phyloP scores from a whole-genome alignment of 2,329 filamentous ascomycete species.

The Stemphylium lycopersici region DNA sequence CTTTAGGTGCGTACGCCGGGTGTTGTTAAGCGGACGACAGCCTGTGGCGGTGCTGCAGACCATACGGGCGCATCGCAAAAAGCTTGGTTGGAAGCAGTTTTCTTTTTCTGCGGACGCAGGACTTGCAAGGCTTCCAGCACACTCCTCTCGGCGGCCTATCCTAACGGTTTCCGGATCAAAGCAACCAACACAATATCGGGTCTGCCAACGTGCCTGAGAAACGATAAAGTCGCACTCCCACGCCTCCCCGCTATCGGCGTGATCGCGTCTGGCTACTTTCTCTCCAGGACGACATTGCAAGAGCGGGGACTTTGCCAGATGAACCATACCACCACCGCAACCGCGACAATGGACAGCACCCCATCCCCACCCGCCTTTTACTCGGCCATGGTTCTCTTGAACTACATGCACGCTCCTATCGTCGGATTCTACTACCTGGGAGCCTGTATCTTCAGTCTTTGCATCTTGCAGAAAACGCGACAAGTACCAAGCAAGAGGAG shows the following conservation, averaged over 20 bases:
- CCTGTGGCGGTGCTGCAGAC: constrained; percentile 23
- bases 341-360: constrained; percentile 18
- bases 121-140: constrained; percentile 7
- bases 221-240: constrained; percentile 2
- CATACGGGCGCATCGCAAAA: constrained; percentile 3
- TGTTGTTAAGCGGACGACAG: constrained; percentile 10
- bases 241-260: background rate
- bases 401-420: constrained; percentile 43
- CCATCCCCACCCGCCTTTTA: constrained; percentile 16
- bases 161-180: background rate
- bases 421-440: constrained; percentile 42
- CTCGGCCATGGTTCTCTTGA: constrained; percentile 36
- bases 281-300: background rate
- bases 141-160: constrained; percentile 4
- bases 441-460: constrained; percentile 34
- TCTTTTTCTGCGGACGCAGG: constrained; percentile 5
- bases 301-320: background rate
- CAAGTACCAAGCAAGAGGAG: constrained; percentile 31
- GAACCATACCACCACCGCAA: background rate
- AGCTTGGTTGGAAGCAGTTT: constrained; percentile 9
- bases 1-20: constrained; percentile 9
- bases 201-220: background rate
- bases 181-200: background rate
- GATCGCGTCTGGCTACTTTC: background rate
- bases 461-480: constrained; percentile 40